Evolutionary conservation across 83 land plant genomes (phyloP).

Genomic region (Thuja plicata): DNA sequence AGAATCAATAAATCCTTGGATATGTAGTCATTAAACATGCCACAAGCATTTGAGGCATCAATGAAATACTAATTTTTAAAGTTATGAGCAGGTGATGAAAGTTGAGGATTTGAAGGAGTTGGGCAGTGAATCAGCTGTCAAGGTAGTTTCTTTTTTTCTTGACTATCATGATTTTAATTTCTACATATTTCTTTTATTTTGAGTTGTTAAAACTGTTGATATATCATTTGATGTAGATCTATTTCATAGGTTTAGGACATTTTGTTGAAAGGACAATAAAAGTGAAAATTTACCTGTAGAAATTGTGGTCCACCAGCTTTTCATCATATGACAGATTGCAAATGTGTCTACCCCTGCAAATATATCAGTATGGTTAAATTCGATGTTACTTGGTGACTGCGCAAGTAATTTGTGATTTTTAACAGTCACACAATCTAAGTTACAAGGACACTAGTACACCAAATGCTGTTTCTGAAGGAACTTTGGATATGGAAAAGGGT

Average conservation of each 20-base stretch:
- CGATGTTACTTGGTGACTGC: background rate
- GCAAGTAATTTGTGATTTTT: no score
- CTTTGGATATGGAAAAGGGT: no score
- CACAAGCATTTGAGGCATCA: background rate
- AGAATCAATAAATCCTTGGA: background rate
- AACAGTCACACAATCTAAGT: background rate
- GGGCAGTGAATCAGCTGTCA: slow-evolving; percentile 88
- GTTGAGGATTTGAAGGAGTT: slow-evolving; percentile 95
- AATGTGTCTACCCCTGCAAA: background rate
- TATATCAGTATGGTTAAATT: background rate
- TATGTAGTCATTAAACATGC: background rate
- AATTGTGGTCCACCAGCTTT: background rate
- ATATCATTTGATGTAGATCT: background rate
- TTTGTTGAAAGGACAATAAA: background rate
- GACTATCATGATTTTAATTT: background rate
- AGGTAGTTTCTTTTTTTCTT: slow-evolving; percentile 50
- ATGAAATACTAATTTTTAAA: background rate
- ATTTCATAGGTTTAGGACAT: background rate
- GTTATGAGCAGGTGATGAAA: slow-evolving; percentile 84
- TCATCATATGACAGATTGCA: background rate
- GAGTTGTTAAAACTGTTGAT: background rate
- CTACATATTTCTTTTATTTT: background rate
- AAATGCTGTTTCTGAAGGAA: no score
- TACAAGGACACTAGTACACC: no score
- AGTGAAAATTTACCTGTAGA: background rate